Evolutionary conservation across 2,329 filamentous ascomycete species (phyloP).

Genomic region (Diplodia mutila): DNA sequence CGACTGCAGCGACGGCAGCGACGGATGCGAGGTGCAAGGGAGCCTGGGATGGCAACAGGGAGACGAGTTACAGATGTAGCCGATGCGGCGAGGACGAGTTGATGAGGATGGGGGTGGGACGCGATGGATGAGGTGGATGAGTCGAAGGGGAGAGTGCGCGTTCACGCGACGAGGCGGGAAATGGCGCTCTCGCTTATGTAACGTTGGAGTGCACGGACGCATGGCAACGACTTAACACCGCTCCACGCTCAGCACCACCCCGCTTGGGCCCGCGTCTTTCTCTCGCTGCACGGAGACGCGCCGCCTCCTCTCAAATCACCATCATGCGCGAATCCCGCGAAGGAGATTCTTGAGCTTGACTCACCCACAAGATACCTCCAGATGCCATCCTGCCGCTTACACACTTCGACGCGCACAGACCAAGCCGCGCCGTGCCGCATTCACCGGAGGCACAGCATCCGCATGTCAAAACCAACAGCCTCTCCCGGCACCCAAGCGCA

Average conservation of each 20-base stretch:
- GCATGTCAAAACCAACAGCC: background rate
- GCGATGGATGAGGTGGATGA: slow-evolving; percentile 4
- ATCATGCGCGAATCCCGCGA: background rate
- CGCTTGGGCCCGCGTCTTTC: background rate
- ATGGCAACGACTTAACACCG: background rate
- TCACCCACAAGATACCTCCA: background rate
- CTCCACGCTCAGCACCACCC: no score
- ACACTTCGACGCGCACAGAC: background rate
- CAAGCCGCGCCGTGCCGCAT: background rate
- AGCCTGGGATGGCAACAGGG: background rate
- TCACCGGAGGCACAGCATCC: background rate
- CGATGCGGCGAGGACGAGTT: slow-evolving; percentile 9
- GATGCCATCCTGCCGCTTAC: background rate
- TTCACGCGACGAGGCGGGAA: background rate
- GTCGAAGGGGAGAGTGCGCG: background rate
- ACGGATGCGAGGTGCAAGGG: background rate
- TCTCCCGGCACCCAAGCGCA: background rate
- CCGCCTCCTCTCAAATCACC: background rate
- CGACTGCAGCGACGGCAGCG: no score
- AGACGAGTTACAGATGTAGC: background rate
- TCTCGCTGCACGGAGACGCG: background rate
- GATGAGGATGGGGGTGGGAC: background rate
- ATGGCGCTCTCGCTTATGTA: background rate
- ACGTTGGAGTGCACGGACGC: background rate
- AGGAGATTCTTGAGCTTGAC: background rate